Base-by-base conservation (phyloP, 768 basidiomycete genomes). In the Mycena epipterygia region DNA sequence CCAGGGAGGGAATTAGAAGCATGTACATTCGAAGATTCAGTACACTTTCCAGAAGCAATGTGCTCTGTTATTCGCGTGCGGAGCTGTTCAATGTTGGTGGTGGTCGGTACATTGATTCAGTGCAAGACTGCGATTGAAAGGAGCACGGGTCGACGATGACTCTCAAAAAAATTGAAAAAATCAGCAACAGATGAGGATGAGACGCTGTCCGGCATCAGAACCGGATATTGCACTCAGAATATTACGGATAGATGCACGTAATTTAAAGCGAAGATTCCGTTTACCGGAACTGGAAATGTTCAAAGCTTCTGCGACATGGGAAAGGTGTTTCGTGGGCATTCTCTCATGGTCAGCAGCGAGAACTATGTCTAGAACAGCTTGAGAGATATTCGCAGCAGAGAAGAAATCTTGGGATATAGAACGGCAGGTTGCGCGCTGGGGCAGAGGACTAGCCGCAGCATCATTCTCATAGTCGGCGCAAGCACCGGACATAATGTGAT, bases 151-250 rank as follows among this genome's bases (percentile, higher is more conserved):
- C 21, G 7, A 1, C 33, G 44, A 37, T 23, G 61, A 27, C 19
- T 48, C 23, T 64, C 62, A 41, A 64, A 64, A 27, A 33, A 49
- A 14, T 64, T 29, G 21, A 53, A 64, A 25, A 52, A 64, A 39
- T 44, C 33, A 16, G 46, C 42, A 5, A 63, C 33, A 11, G 61
- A 63, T 13, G 44, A n/a, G 19, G 27, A 48, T 3, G 51, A 51
- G 12, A 5, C 30, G 27, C 30, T 32, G 2, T 42, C 59, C 16
- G 35, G 27, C 61, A 25, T 21, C 32, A 35, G 53, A 32, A 52
- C 49, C 37, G 8, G 37, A 39, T 39, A 32, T 1, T 35, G 16
- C 19, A 32, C 21, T 44, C 19, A 48, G 5, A 37, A 37, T 9
- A 25, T 56, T 56, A 29, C 35, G 23, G n/a, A 56, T 35, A 13